Conservation (phyloP, 768 basidiomycete species). For the Xerocomus potaroensis region DNA sequence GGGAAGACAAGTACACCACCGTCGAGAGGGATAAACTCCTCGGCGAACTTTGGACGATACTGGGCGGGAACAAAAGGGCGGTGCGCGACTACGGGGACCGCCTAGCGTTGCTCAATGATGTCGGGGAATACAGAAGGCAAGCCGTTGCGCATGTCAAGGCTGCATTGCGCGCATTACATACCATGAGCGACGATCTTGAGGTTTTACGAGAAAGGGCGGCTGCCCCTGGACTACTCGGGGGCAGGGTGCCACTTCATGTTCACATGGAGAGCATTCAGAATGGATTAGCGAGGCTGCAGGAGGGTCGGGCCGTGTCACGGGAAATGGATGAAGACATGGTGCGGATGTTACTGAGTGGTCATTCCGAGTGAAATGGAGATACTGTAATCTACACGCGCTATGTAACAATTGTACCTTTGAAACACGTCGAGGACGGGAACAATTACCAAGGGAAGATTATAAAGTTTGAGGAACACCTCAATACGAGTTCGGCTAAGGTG, state of each 20-base stretch:
- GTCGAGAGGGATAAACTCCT: constrained; percentile 52
- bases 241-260: constrained; percentile 63
- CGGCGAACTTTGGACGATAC: constrained; percentile 60
- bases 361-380: constrained; percentile 6
- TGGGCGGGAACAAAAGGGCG: constrained; percentile 56
- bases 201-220: constrained; percentile 70
- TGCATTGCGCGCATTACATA: constrained; percentile 55
- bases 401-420: neutral
- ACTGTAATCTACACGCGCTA: neutral
- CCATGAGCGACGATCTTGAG: constrained; percentile 71
- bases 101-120: constrained; percentile 47
- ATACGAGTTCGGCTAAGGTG: constrained; percentile 1
- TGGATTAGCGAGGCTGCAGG: constrained; percentile 54
- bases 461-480: neutral
- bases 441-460: neutral
- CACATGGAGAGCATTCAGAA: constrained; percentile 68
- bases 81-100: constrained; percentile 51
- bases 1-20: constrained; percentile 49
- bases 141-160: constrained; percentile 65
- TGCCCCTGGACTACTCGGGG: constrained; percentile 57
- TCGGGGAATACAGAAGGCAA: constrained; percentile 54
- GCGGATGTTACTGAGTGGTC: constrained; percentile 18
- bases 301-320: constrained; percentile 48
- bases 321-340: constrained; percentile 40
- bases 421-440: neutral